Base-by-base conservation (phyloP, 2,329 filamentous ascomycete species). In the Botrytis fragariae region DNA sequence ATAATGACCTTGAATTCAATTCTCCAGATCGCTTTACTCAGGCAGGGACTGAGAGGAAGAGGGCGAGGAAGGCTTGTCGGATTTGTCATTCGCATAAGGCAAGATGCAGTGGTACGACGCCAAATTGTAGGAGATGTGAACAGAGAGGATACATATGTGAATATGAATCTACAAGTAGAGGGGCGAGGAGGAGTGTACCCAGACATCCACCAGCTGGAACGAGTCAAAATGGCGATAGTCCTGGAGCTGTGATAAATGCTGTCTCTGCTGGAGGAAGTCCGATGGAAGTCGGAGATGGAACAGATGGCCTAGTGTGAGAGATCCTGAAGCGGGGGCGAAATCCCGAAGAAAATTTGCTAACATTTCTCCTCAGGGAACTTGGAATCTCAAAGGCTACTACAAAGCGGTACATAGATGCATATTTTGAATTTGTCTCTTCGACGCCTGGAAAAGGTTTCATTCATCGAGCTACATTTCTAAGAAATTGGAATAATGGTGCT, bases 351-450 rank as follows among this genome's bases (percentile, higher is more conserved):
- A 51, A 45, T 32, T 59, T n/a, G 51, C 70, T 72, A 32, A 72
- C 45, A n/a, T 5, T 6, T 60, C 39, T 35, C 8, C 18, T 32
- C 6, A 72, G 70, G 39, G 62, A 72, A 22, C 37, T 68, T n/a
- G 62, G 51, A 14, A 68, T 35, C 18, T 60, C 62, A 37, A 72
- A 72, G 37, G 54, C 51, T 45, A 72, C 70, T 42, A 72, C 62
- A 25, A 72, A 72, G 54, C 62, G 39, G 42, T 72, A 68, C 35
- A 68, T 72, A 45, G 70, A 72, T 68, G 70, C 70, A 25, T 72
- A 72, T 39, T 72, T 72, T 22, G 70, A 72, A 22, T 72, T 72
- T 68, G 48, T 72, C 14, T 72, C 70, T 68, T 72, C 70, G n/a
- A 72, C 63, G 7, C 70, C 70, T 29, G 70, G 70, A 7, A 72